These are phyloP conservation scores for Penicillium nordicum DNA, from an alignment of 2,329 filamentous ascomycete species.

Conservation along the genomic window DNA sequence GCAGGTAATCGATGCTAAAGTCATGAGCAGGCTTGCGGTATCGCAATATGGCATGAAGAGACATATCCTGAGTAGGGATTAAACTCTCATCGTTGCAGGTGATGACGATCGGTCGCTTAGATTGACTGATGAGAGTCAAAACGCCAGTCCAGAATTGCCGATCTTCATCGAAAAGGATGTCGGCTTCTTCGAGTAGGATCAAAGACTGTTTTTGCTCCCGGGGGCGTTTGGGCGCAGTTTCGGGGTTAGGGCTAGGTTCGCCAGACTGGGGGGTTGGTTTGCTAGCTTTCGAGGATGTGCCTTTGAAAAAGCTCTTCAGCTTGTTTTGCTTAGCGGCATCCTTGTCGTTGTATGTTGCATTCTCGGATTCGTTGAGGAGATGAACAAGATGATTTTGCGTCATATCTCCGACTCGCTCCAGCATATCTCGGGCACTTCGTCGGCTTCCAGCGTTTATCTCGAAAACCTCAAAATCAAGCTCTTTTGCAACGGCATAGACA, in stretches of 20 bases:
- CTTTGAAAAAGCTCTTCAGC: conserved; percentile 77
- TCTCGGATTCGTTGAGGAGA: conserved; percentile 37
- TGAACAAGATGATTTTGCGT: conserved; percentile 89
- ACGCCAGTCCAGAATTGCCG: conserved; percentile 91
- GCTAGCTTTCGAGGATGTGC: conserved; percentile 41
- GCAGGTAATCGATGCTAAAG: conserved; percentile 72
- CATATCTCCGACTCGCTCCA: conserved; percentile 95
- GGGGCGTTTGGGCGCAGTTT: conserved; percentile 33
- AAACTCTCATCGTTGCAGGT: conserved; percentile 90
- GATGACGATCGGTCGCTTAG: conserved; percentile 87
- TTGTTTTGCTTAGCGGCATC: conserved; percentile 71
- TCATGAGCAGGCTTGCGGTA: conserved; percentile 64
- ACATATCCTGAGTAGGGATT: conserved; percentile 70
- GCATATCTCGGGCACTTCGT: conserved; percentile 80
- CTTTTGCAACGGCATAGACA: conserved; percentile 86
- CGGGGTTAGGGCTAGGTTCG: conserved; percentile 22
- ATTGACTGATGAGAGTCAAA: conserved; percentile 71
- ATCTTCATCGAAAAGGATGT: conserved; percentile 91
- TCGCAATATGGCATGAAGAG: conserved; percentile 79
- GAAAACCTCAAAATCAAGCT: conserved; percentile 89
- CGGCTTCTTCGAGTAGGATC: conserved; percentile 90
- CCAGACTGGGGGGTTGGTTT: conserved; percentile 17
- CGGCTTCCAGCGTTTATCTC: conserved; percentile 85
- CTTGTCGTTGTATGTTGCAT: conserved; percentile 15
- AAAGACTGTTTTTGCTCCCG: conserved; percentile 80